Evolutionary conservation across 768 basidiomycete genomes (phyloP).

Genomic region (Trametes sanguinea): DNA sequence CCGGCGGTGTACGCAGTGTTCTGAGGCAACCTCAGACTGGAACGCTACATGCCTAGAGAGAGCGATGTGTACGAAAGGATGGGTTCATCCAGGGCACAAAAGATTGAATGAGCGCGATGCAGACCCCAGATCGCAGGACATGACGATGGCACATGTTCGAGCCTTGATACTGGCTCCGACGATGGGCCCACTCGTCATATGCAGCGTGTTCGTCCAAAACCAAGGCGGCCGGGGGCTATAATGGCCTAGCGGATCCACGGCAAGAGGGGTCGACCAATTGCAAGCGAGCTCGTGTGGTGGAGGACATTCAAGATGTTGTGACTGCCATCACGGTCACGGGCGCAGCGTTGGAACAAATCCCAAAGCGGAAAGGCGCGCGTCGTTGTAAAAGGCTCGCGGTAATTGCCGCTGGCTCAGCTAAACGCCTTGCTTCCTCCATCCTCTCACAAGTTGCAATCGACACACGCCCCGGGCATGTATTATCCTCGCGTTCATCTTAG

Average conservation of each 20-base stretch:
- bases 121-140: conserved; percentile 6
- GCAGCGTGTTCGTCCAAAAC: neutral
- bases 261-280: neutral
- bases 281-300: neutral
- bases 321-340: conserved; percentile 11
- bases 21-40: neutral
- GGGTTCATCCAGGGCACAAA: neutral
- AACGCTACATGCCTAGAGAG: neutral
- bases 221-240: neutral
- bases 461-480: neutral
- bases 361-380: conserved; percentile 1
- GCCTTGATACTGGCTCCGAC: neutral
- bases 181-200: no score
- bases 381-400: conserved; percentile 1
- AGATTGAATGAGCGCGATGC: neutral
- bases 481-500: neutral
- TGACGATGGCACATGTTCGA: neutral
- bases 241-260: neutral
- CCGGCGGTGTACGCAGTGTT: neutral
- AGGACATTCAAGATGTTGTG: conserved; percentile 5
- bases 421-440: conserved; percentile 6
- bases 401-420: neutral
- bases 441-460: neutral
- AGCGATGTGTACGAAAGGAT: neutral
- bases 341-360: neutral